Evolutionary conservation across 1,284 basidiomycete species (phyloP).

Genomic region (Rhodotorula sp.): DNA sequence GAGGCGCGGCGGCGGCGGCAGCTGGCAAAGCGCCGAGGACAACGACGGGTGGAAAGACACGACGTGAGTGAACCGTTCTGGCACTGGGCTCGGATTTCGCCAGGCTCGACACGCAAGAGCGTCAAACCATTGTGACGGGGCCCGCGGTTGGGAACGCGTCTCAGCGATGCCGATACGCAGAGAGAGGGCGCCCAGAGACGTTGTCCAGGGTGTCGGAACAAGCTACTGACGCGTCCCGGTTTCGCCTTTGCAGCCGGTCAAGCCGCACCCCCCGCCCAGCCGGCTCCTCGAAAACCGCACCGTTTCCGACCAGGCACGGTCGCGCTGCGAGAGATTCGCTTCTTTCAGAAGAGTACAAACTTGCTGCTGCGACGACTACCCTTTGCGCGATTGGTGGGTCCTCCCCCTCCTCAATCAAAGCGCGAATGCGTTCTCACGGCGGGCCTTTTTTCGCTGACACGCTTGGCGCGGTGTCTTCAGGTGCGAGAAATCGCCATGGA

Average conservation of each 20-base stretch:
- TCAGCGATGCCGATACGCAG: not conserved
- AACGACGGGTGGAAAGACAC: not conserved
- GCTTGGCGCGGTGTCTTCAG: slow-evolving; percentile 52
- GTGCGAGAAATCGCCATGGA: slow-evolving; percentile 87
- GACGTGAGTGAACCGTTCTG: not conserved
- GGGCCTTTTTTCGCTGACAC: no score
- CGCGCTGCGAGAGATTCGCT: slow-evolving; percentile 84
- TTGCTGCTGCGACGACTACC: slow-evolving; percentile 81
- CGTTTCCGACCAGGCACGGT: slow-evolving; percentile 79
- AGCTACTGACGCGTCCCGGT: not conserved
- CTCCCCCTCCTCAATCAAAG: no score
- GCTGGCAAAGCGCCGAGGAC: slow-evolving; percentile 8
- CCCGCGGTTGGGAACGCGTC: no score
- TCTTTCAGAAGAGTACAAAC: slow-evolving; percentile 90
- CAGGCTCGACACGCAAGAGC: no score
- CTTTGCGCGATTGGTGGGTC: slow-evolving; percentile 81
- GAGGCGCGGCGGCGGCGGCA: not conserved
- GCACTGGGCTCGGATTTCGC: no score
- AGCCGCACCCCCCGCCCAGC: not conserved
- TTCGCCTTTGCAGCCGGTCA: not conserved
- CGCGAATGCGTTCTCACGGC: no score
- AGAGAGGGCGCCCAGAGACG: no score
- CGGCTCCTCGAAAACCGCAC: slow-evolving; percentile 53
- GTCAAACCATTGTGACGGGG: not conserved
- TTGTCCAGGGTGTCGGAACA: no score